A percentile compares a stretch with the other conserved stretches of the same genome.
Evolutionary conservation across 306 rosid species (phyloP).

Genomic region (Prinsepia uniflora): DNA sequence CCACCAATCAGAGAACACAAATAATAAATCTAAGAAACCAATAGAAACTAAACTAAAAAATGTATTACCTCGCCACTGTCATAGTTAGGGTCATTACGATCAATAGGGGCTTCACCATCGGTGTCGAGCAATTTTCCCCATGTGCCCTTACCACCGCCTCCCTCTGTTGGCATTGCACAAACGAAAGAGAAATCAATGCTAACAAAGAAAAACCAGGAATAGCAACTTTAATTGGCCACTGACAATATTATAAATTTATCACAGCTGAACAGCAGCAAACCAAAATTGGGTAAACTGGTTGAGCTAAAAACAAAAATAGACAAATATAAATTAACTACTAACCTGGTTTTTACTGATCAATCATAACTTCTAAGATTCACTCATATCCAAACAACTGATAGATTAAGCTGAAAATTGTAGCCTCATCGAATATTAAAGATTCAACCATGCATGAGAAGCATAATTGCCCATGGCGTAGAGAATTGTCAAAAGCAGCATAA

Average conservation of each 20-base stretch:
- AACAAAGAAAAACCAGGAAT: not conserved
- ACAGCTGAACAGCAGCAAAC: not conserved
- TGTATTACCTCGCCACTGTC: constrained; percentile 60
- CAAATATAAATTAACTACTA: not conserved
- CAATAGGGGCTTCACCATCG: constrained; percentile 45
- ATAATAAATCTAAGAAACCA: not conserved
- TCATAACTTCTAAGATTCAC: not conserved
- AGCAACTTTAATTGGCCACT: not conserved
- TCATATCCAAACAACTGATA: not conserved
- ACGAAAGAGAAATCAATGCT: not conserved
- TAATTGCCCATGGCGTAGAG: not conserved
- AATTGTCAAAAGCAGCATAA: not conserved
- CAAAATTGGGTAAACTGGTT: not conserved
- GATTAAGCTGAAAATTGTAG: not conserved
- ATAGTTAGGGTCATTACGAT: constrained; percentile 60
- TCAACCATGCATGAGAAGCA: not conserved
- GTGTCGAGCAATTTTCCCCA: constrained; percentile 63
- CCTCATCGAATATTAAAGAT: not conserved
- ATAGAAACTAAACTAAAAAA: not conserved
- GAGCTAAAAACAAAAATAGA: not conserved
- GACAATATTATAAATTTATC: not conserved
- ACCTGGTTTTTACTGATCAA: not conserved
- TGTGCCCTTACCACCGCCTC: constrained; percentile 67
- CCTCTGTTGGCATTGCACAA: constrained; percentile 32
- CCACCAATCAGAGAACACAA: not conserved